These are phyloP conservation scores for Pseudogymnoascus sp. DNA, from an alignment of 2,329 filamentous ascomycete genomes.

Conservation along the genomic window DNA sequence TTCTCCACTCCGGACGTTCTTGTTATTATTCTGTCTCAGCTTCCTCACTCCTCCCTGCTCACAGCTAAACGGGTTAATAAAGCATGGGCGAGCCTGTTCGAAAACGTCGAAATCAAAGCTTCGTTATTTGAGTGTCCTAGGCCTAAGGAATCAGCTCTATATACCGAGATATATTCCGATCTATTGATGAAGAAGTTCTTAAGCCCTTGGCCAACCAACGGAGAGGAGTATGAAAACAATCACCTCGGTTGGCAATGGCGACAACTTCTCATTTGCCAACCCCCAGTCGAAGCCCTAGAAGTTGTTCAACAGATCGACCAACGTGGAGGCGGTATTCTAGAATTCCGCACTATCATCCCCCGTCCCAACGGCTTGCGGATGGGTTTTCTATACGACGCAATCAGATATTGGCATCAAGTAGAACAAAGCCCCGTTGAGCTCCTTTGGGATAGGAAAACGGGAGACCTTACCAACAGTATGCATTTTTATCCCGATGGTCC, in stretches of 20 bases:
- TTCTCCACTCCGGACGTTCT: conserved; percentile 10
- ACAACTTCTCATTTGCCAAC: conserved; percentile 15
- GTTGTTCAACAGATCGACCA: conserved; percentile 11
- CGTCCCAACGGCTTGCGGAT: conserved; percentile 11
- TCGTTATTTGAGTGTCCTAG: conserved; percentile 11
- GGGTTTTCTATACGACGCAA: conserved; percentile 13
- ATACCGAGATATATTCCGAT: conserved; percentile 12
- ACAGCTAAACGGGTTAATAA: conserved; percentile 11
- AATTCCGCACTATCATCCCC: conserved; percentile 10
- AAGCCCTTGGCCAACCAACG: conserved; percentile 7
- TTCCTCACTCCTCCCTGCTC: conserved; percentile 11
- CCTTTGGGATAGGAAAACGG: conserved; percentile 1
- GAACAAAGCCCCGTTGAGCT: not conserved
- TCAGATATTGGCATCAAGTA: conserved; percentile 12
- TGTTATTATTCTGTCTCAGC: conserved; percentile 11
- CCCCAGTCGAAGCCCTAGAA: conserved; percentile 13
- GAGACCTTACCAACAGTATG: not conserved
- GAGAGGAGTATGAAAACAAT: not conserved
- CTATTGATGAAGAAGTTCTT: conserved; percentile 11
- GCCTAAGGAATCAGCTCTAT: conserved; percentile 10
- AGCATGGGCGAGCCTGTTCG: conserved; percentile 10
- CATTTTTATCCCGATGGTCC: not conserved
- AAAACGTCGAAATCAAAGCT: conserved; percentile 10
- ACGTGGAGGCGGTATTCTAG: conserved; percentile 7
- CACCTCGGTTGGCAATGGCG: conserved; percentile 11